Percentiles rank a stretch among this genome's conserved stretches.
These are phyloP conservation scores for Tremellales sp. DNA, from an alignment of 1,284 basidiomycete genomes.

Conservation along the genomic window DNA sequence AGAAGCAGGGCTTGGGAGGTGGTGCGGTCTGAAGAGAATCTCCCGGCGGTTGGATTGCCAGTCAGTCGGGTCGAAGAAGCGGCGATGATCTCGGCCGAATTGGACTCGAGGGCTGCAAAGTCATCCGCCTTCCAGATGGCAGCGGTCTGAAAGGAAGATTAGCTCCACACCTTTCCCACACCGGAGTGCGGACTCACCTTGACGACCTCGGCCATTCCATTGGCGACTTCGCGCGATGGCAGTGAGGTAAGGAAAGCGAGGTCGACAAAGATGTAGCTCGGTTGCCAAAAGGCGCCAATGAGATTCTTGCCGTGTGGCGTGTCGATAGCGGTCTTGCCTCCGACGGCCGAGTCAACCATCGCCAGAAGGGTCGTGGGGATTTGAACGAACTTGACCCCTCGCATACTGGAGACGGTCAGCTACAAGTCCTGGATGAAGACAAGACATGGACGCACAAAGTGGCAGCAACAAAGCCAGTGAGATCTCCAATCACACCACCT, in stretches of 20 bases:
- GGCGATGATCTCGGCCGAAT: slow-evolving; percentile 73
- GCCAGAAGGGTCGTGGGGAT: slow-evolving; percentile 94
- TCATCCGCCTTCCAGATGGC: slow-evolving; percentile 90
- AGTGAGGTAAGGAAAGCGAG: slow-evolving; percentile 92
- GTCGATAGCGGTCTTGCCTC: slow-evolving; percentile 98
- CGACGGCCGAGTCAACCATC: slow-evolving; percentile 97
- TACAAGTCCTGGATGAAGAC: neutral
- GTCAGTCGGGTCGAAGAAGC: slow-evolving; percentile 59
- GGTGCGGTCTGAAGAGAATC: slow-evolving; percentile 64
- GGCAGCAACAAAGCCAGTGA: slow-evolving; percentile 93
- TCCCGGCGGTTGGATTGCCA: slow-evolving; percentile 58
- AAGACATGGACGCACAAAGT: slow-evolving; percentile 73
- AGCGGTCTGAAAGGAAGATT: slow-evolving; percentile 62
- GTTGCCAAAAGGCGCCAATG: slow-evolving; percentile 98
- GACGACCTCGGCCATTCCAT: slow-evolving; percentile 98
- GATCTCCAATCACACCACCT: slow-evolving; percentile 93
- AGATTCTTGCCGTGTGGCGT: slow-evolving; percentile 96
- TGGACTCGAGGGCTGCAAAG: slow-evolving; percentile 79
- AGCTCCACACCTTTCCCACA: neutral
- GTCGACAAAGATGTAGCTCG: slow-evolving; percentile 95
- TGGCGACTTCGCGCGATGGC: slow-evolving; percentile 87
- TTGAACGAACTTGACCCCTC: slow-evolving; percentile 87
- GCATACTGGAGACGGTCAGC: slow-evolving; percentile 60
- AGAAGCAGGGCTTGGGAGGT: slow-evolving; percentile 63
- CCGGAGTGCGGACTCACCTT: slow-evolving; percentile 59